phyloP scores from a whole-genome alignment of 2,329 filamentous ascomycete species.

The Ophiostoma sp. region DNA sequence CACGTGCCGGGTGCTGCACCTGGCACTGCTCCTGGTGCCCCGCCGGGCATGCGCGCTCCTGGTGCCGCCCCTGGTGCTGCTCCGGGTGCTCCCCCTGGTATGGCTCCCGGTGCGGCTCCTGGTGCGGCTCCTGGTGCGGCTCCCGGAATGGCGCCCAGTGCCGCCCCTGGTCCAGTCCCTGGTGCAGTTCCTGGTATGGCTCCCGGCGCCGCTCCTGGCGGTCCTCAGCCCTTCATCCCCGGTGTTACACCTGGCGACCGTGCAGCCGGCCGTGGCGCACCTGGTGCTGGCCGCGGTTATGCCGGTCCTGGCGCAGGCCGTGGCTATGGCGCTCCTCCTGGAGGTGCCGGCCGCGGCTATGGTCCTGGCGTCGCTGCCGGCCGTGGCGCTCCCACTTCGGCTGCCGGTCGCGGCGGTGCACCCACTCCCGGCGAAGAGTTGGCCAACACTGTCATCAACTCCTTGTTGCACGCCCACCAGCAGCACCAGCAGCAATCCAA shows the following conservation, averaged over 20 bases:
- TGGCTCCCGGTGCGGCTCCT: not conserved
- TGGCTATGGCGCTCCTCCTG: not conserved
- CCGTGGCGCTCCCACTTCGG: not conserved
- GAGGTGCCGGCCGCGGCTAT: conserved; percentile 2
- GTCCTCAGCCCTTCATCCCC: not conserved
- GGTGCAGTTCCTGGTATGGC: not conserved
- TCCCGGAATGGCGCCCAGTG: not conserved
- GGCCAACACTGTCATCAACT: conserved; percentile 6
- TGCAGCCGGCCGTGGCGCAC: not conserved
- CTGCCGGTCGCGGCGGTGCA: not conserved
- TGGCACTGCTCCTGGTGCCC: not conserved
- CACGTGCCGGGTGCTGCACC: not conserved
- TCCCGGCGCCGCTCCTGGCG: not conserved
- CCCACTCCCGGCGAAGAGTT: conserved; percentile 17
- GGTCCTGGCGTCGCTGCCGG: not conserved
- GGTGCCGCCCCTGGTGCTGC: not conserved
- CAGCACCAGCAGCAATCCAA: conserved; percentile 15
- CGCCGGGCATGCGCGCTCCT: not conserved
- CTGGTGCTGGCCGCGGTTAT: conserved; percentile 4
- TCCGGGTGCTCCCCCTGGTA: not conserved
- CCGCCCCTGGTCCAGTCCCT: not conserved
- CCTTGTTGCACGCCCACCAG: conserved; percentile 6
- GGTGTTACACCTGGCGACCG: not conserved
- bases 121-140: not conserved
- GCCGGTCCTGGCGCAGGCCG: not conserved